Conservation (phyloP, 371 early-diverging fungal species). For the Rhizopus stolonifer region DNA sequence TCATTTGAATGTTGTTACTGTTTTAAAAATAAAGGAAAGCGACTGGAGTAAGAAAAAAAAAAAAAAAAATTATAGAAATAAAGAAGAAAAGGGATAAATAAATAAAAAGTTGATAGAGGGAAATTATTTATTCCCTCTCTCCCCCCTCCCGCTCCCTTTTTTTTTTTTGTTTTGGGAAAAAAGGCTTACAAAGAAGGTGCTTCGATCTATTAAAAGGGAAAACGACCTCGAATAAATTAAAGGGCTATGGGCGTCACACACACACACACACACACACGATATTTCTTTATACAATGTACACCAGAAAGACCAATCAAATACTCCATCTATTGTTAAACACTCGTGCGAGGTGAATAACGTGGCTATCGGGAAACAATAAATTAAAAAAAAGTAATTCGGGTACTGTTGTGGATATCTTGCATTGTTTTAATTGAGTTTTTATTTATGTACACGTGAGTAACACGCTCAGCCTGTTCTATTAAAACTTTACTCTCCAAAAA, state of each 20-base stretch:
- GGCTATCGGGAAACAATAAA: no score
- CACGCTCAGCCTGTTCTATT: no score
- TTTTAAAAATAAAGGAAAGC: constrained; percentile 3
- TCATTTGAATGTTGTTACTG: constrained; percentile 60
- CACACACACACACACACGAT: no score
- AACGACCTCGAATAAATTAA: not conserved
- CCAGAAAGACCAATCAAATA: not conserved
- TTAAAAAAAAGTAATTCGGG: no score
- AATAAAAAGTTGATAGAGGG: constrained; percentile 4
- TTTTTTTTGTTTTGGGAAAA: not conserved
- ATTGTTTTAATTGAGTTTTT: no score
- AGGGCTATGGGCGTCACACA: not conserved
- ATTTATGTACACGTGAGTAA: no score
- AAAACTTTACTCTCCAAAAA: no score
- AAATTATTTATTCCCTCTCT: not conserved
- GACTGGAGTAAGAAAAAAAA: not conserved
- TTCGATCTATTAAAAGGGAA: constrained; percentile 3
- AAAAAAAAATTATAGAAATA: not conserved
- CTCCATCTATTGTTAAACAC: not conserved
- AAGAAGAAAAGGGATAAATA: not conserved
- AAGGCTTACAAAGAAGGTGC: constrained; percentile 1
- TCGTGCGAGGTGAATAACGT: not conserved
- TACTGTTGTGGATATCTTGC: no score
- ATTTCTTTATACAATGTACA: not conserved
- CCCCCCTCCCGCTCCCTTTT: not conserved